Evolutionary conservation across 2,329 filamentous ascomycete species (phyloP).

Genomic region (Xylariaceae sp.): DNA sequence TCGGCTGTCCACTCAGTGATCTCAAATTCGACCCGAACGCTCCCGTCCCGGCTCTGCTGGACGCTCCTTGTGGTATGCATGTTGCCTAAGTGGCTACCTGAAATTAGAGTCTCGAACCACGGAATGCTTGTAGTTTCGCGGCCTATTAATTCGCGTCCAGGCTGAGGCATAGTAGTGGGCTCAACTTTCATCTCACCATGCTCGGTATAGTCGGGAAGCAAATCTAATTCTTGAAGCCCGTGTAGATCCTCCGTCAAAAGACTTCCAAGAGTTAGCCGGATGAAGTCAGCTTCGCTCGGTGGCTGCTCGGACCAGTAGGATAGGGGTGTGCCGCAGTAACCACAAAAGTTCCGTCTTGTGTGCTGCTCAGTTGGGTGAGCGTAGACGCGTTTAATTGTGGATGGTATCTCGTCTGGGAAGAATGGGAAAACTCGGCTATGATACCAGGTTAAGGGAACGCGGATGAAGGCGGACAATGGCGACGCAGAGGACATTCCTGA

Average conservation of each 20-base stretch:
- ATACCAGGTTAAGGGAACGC: slow-evolving; percentile 82
- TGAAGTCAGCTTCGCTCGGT: slow-evolving; percentile 73
- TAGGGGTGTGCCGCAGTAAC: slow-evolving; percentile 86
- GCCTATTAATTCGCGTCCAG: slow-evolving; percentile 42
- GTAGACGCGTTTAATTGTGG: slow-evolving; percentile 70
- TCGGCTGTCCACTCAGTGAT: slow-evolving; percentile 73
- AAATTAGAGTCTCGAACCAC: slow-evolving; percentile 85
- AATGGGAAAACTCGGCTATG: slow-evolving; percentile 75
- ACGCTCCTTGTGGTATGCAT: slow-evolving; percentile 67
- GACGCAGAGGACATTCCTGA: slow-evolving; percentile 70
- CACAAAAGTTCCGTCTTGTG: slow-evolving; percentile 81
- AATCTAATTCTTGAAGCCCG: slow-evolving; percentile 73
- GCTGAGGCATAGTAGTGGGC: slow-evolving; percentile 39
- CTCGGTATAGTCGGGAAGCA: slow-evolving; percentile 62
- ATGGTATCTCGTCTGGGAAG: slow-evolving; percentile 77
- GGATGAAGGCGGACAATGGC: slow-evolving; percentile 80
- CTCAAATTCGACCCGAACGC: slow-evolving; percentile 79
- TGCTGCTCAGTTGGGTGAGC: slow-evolving; percentile 62
- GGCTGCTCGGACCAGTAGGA: slow-evolving; percentile 83
- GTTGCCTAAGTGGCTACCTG: slow-evolving; percentile 74
- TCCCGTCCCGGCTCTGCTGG: slow-evolving; percentile 63
- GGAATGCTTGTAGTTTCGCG: slow-evolving; percentile 75
- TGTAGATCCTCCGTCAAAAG: slow-evolving; percentile 73
- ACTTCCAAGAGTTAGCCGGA: slow-evolving; percentile 82
- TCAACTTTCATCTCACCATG: slow-evolving; percentile 36